A percentile compares a stretch with the other conserved stretches of the same genome.
Evolutionary conservation across 176 grass and related monocot species (phyloP).

Genomic region (Ensete ventricosum): DNA sequence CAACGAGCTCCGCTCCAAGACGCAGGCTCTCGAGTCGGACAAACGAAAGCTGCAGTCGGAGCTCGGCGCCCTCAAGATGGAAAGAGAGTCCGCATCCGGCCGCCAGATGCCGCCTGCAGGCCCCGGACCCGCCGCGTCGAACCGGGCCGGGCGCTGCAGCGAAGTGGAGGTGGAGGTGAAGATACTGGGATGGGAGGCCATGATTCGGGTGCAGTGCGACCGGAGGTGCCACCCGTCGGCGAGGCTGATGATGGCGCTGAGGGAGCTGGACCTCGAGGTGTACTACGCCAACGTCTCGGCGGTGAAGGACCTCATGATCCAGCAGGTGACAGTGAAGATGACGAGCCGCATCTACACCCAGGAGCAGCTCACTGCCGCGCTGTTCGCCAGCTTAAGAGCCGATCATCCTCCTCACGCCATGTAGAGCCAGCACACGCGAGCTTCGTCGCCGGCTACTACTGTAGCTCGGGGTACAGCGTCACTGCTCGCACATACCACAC

Average conservation of each 20-base stretch:
- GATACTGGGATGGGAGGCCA: conserved; percentile 69
- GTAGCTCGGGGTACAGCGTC: too few species aligned
- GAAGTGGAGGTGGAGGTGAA: conserved; percentile 89
- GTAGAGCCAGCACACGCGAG: too few species aligned
- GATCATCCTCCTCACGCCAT: neutral
- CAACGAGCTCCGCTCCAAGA: conserved; percentile 69
- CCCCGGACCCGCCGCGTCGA: neutral
- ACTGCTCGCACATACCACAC: too few species aligned
- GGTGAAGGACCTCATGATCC: conserved; percentile 93
- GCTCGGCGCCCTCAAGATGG: conserved; percentile 53
- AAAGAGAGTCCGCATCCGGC: conserved; percentile 35
- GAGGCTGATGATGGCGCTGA: conserved; percentile 63
- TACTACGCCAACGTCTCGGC: conserved; percentile 79
- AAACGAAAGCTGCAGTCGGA: conserved; percentile 59
- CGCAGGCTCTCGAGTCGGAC: conserved; percentile 42
- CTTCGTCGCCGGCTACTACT: too few species aligned
- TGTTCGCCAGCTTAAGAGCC: conserved; percentile 41
- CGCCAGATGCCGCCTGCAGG: neutral
- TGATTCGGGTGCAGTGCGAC: conserved; percentile 87
- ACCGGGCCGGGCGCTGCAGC: conserved; percentile 28
- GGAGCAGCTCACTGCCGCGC: conserved; percentile 64
- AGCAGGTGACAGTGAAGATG: conserved; percentile 89
- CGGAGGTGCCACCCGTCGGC: conserved; percentile 72
- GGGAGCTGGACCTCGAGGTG: conserved; percentile 76
- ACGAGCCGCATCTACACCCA: conserved; percentile 61